Conservation (phyloP, 2,329 filamentous ascomycete genomes). For the Cordyceps cicadae region DNA sequence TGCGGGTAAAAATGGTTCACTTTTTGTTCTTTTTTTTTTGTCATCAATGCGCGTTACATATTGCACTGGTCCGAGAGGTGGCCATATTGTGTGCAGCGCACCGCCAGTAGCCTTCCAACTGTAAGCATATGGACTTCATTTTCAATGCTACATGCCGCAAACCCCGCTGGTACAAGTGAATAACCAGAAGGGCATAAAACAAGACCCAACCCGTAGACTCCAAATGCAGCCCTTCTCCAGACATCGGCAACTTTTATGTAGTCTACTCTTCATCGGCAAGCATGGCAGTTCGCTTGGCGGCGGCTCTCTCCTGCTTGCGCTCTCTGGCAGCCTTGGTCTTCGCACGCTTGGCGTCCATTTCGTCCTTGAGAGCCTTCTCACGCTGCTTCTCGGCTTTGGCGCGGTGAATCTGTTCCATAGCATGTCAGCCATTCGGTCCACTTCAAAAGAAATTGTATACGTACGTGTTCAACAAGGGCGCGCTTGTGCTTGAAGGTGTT, state of each 20-base stretch:
- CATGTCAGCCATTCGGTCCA: conserved; percentile 3
- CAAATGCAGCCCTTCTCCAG: conserved; percentile 50
- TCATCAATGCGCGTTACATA: conserved; percentile 9
- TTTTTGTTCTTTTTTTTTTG: conserved; percentile 10
- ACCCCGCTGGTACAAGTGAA: conserved; percentile 42
- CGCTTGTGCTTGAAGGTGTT: conserved; percentile 99
- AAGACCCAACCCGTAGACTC: conserved; percentile 52
- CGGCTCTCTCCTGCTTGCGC: conserved; percentile 88
- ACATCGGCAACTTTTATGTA: conserved; percentile 37
- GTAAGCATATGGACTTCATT: conserved; percentile 43
- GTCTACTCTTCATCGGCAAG: conserved; percentile 56
- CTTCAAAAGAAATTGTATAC: conserved; percentile 33
- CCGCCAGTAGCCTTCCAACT: conserved; percentile 18
- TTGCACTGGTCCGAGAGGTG: not conserved
- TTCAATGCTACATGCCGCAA: conserved; percentile 52
- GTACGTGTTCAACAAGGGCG: conserved; percentile 98
- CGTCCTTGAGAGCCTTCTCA: conserved; percentile 93
- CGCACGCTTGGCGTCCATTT: conserved; percentile 99
- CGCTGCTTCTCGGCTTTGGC: conserved; percentile 99
- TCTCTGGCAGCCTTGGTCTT: conserved; percentile 99
- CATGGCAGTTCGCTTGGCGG: conserved; percentile 83
- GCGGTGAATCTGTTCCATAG: conserved; percentile 77
- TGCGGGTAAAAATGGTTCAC: not conserved
- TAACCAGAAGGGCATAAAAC: conserved; percentile 38
- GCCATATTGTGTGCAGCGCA: conserved; percentile 4